A percentile compares a stretch with the other conserved stretches of the same genome.
Evolutionary conservation across 768 basidiomycete species (phyloP).

Genomic region (Leccinum broughii): DNA sequence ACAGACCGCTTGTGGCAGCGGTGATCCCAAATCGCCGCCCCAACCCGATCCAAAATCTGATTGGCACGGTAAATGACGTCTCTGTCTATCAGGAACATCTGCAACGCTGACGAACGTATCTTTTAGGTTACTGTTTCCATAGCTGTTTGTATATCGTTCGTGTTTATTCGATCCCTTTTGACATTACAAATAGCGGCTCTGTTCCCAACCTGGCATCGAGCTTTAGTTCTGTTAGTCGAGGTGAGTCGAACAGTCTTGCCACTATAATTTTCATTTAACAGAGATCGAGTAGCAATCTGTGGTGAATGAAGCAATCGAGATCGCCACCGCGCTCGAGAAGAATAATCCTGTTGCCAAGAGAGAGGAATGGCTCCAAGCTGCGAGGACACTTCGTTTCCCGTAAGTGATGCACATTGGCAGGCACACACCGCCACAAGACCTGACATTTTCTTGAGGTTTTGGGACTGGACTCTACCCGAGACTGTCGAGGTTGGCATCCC

Average conservation of each 20-base stretch:
- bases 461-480: conserved; percentile 24
- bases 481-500: conserved; percentile 12
- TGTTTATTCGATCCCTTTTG: not conserved
- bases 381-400: conserved; percentile 19
- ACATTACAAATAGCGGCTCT: conserved; percentile 17
- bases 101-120: conserved; percentile 1
- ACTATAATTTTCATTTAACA: no score
- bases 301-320: conserved; percentile 14
- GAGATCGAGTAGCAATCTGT: conserved; percentile 16
- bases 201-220: conserved; percentile 25
- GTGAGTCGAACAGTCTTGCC: not conserved
- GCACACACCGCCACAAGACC: not conserved
- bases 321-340: conserved; percentile 9
- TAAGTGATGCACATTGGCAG: not conserved
- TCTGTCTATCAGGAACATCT: not conserved
- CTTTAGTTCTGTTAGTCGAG: conserved; percentile 13
- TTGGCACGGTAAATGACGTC: conserved; percentile 11
- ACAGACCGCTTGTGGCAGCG: conserved; percentile 8
- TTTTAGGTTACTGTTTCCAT: conserved; percentile 23
- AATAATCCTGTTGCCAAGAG: not conserved
- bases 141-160: conserved; percentile 5
- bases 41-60: conserved; percentile 1
- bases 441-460: conserved; percentile 10
- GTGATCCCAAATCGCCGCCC: conserved; percentile 16
- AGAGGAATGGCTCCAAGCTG: conserved; percentile 15